These are phyloP conservation scores for Blastobotrys persicus DNA, from an alignment of 1,139 yeast species.

Conservation along the genomic window DNA sequence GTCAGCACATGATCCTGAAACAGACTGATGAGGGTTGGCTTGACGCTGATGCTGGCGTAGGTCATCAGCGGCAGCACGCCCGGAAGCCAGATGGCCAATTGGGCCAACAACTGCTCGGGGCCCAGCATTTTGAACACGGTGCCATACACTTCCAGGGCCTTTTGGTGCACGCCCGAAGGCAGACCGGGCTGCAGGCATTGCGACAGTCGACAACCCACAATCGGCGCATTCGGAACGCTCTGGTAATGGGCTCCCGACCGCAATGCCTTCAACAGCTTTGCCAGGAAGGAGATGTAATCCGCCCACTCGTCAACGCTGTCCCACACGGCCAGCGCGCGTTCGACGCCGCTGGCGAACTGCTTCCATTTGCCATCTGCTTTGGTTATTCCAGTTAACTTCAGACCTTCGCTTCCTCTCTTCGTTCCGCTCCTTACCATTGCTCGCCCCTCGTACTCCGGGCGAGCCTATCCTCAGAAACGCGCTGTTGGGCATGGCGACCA, in stretches of 20 bases:
- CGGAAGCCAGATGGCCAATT: slow-evolving; percentile 70
- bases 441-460: not conserved
- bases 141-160: slow-evolving; percentile 74
- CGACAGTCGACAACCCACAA: slow-evolving; percentile 41
- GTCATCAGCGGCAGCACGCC: slow-evolving; percentile 84
- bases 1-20: slow-evolving; percentile 56
- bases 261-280: slow-evolving; percentile 71
- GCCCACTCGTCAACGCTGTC: slow-evolving; percentile 96
- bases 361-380: slow-evolving; percentile 53
- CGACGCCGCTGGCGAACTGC: slow-evolving; percentile 63
- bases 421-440: not conserved
- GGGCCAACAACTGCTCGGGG: slow-evolving; percentile 19
- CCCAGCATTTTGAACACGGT: slow-evolving; percentile 59
- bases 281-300: slow-evolving; percentile 88
- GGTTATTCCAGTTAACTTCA: not conserved
- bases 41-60: slow-evolving; percentile 84
- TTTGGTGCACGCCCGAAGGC: slow-evolving; percentile 95
- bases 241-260: slow-evolving; percentile 32
- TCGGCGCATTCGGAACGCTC: slow-evolving; percentile 47
- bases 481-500: not conserved
- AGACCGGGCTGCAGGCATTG: slow-evolving; percentile 72
- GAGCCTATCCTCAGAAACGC: not conserved
- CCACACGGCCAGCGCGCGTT: slow-evolving; percentile 72
- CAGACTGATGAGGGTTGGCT: slow-evolving; percentile 66
- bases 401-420: too few relatives aligned